phyloP scores from a whole-genome alignment of 2,329 filamentous ascomycete genomes.

The Penicillium verrucosum region DNA sequence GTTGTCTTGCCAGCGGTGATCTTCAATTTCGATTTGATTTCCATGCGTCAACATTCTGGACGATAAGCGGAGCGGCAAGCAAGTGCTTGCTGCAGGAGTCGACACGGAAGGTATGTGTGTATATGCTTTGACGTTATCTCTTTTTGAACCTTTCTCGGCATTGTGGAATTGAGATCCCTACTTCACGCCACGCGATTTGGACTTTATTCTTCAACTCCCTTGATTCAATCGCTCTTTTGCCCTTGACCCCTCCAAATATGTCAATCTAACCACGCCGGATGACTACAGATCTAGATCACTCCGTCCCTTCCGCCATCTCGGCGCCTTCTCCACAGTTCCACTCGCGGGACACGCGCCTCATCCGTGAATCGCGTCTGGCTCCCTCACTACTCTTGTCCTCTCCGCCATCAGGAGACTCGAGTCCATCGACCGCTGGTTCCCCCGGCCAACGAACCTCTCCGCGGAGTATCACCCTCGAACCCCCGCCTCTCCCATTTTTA shows the following conservation, averaged over 20 bases:
- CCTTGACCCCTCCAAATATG: constrained; percentile 9
- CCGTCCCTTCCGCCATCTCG: constrained; percentile 39
- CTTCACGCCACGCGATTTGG: constrained; percentile 16
- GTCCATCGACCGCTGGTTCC: constrained; percentile 35
- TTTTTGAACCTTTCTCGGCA: not conserved
- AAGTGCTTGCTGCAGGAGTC: constrained; percentile 48
- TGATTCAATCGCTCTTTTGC: constrained; percentile 1
- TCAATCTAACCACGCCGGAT: constrained; percentile 13
- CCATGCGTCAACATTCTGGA: constrained; percentile 48
- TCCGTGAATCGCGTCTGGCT: constrained; percentile 32
- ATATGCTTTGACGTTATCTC: constrained; percentile 10
- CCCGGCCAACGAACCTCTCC: constrained; percentile 29
- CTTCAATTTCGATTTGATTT: constrained; percentile 35
- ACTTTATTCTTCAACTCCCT: constrained; percentile 6
- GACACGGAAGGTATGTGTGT: constrained; percentile 46
- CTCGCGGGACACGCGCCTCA: constrained; percentile 26
- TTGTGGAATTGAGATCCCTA: constrained; percentile 6
- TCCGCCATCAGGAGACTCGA: constrained; percentile 38
- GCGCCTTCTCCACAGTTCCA: constrained; percentile 34
- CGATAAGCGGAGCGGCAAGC: constrained; percentile 47
- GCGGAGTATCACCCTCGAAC: constrained; percentile 28
- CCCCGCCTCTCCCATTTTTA: constrained; percentile 32
- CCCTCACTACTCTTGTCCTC: constrained; percentile 33
- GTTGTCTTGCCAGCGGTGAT: constrained; percentile 29
- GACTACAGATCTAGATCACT: constrained; percentile 36